Percentiles rank a stretch among this genome's conserved stretches.
Conservation (phyloP, 176 grass and related monocot species). For the Miscanthus lutarioriparius region DNA sequence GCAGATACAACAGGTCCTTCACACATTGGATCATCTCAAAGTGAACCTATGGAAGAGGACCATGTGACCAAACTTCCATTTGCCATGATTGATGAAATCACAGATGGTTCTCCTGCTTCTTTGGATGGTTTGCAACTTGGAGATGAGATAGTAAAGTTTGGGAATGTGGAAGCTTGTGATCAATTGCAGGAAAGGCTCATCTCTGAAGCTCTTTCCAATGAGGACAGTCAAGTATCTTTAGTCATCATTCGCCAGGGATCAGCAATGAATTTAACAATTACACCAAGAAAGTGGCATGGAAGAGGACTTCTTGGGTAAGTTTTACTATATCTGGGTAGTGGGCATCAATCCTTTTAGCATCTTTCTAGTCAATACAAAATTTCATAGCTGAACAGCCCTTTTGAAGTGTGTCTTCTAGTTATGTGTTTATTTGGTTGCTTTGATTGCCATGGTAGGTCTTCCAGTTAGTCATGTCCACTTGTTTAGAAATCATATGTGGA, state of each 20-base stretch:
- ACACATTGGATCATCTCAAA: slow-evolving; percentile 46
- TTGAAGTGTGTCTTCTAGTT: background rate
- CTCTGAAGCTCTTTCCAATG: slow-evolving; percentile 66
- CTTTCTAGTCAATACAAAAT: background rate
- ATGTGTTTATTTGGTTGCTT: background rate
- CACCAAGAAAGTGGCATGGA: slow-evolving; percentile 83
- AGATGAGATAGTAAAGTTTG: slow-evolving; percentile 92
- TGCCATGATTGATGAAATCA: slow-evolving; percentile 88
- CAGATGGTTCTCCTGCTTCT: slow-evolving; percentile 76
- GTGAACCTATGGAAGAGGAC: slow-evolving; percentile 66
- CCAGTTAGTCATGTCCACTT: background rate
- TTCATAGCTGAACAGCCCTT: background rate
- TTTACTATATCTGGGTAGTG: slow-evolving; percentile 11
- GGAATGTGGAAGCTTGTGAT: slow-evolving; percentile 71
- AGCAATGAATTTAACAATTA: slow-evolving; percentile 61
- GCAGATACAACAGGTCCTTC: slow-evolving; percentile 42
- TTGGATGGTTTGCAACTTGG: slow-evolving; percentile 79
- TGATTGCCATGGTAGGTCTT: background rate
- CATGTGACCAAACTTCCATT: slow-evolving; percentile 60
- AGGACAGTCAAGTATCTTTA: slow-evolving; percentile 56
- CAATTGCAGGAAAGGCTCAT: slow-evolving; percentile 75
- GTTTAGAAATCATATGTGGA: slow-evolving; percentile 11
- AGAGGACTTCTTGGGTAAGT: slow-evolving; percentile 86
- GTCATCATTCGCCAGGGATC: slow-evolving; percentile 62
- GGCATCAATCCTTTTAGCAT: background rate